Conservation (phyloP, 2,329 filamentous ascomycete species). For the Amesomyces nigricolor region DNA sequence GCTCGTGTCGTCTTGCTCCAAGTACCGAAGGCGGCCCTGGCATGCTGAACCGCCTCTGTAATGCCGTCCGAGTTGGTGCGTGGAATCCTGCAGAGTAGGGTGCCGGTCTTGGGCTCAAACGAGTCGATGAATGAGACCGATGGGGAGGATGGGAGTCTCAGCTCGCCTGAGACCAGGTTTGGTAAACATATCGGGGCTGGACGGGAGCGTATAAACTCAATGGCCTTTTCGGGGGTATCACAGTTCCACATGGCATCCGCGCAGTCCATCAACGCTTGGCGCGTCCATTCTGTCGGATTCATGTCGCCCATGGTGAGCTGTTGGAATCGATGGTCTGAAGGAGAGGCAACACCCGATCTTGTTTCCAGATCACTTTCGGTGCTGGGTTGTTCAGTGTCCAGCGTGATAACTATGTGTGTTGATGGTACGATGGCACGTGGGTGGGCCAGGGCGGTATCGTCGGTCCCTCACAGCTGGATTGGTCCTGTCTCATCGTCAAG, state of each 20-base stretch:
- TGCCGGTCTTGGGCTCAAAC: slow-evolving; percentile 30
- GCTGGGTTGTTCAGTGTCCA: too few species aligned
- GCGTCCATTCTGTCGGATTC: not conserved
- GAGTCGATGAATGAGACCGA: slow-evolving; percentile 26
- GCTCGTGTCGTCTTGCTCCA: slow-evolving; percentile 29
- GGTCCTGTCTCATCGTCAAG: too few species aligned
- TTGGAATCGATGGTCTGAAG: not conserved
- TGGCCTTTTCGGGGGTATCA: slow-evolving; percentile 29
- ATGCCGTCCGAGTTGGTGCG: slow-evolving; percentile 25
- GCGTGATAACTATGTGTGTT: too few species aligned
- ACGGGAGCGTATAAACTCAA: slow-evolving; percentile 16
- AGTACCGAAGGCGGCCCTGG: slow-evolving; percentile 27
- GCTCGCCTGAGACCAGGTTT: slow-evolving; percentile 22
- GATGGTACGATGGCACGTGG: too few species aligned
- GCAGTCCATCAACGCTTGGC: not conserved
- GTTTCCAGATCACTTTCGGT: not conserved
- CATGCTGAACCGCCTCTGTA: slow-evolving; percentile 24
- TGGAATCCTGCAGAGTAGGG: slow-evolving; percentile 25
- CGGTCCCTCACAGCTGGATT: too few species aligned
- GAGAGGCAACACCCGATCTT: too few species aligned
- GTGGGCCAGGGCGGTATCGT: too few species aligned
- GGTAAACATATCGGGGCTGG: slow-evolving; percentile 4
- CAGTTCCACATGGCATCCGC: slow-evolving; percentile 24
- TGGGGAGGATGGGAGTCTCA: slow-evolving; percentile 13
- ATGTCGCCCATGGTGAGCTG: not conserved